Conservation (phyloP, 1,284 basidiomycete species). For the Wolfiporia cocos region DNA sequence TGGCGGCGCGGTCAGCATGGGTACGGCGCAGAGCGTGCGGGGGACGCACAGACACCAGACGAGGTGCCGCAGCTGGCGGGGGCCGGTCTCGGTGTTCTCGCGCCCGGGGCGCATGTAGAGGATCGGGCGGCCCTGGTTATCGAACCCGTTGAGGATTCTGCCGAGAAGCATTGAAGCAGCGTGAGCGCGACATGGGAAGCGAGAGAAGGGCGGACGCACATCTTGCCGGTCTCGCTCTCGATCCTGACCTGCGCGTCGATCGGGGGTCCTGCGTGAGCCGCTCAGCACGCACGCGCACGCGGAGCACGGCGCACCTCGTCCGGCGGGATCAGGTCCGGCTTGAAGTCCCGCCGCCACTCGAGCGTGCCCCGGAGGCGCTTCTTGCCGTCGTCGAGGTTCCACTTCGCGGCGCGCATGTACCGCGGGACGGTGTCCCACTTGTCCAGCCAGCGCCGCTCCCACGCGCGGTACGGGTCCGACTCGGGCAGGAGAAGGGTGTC, state of each 20-base stretch:
- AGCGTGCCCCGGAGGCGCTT: slow-evolving; percentile 72
- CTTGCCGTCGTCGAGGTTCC: slow-evolving; percentile 73
- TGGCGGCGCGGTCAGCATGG: slow-evolving; percentile 20
- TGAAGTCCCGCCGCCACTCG: slow-evolving; percentile 77
- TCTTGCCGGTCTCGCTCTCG: slow-evolving; percentile 81
- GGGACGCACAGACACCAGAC: slow-evolving; percentile 76
- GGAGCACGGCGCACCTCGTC: slow-evolving; percentile 46
- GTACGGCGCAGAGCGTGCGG: slow-evolving; percentile 2
- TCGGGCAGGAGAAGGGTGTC: slow-evolving; percentile 53
- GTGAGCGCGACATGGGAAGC: not conserved
- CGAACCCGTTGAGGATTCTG: slow-evolving; percentile 79
- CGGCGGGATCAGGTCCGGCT: slow-evolving; percentile 77
- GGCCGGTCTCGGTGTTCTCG: slow-evolving; percentile 74
- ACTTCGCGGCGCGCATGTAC: slow-evolving; percentile 82
- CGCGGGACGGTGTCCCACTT: slow-evolving; percentile 71
- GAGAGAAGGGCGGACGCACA: slow-evolving; percentile 44
- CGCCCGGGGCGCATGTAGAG: slow-evolving; percentile 81
- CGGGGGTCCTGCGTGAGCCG: no score
- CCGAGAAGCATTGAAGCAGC: not conserved
- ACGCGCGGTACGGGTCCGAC: slow-evolving; percentile 63
- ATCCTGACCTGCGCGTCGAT: slow-evolving; percentile 51
- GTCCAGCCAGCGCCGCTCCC: slow-evolving; percentile 73
- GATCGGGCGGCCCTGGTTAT: slow-evolving; percentile 75
- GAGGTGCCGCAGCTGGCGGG: slow-evolving; percentile 75
- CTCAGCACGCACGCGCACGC: no score